These are phyloP conservation scores for Gigaspora rosea DNA, from an alignment of 192 early-diverging fungal genomes.

Conservation along the genomic window DNA sequence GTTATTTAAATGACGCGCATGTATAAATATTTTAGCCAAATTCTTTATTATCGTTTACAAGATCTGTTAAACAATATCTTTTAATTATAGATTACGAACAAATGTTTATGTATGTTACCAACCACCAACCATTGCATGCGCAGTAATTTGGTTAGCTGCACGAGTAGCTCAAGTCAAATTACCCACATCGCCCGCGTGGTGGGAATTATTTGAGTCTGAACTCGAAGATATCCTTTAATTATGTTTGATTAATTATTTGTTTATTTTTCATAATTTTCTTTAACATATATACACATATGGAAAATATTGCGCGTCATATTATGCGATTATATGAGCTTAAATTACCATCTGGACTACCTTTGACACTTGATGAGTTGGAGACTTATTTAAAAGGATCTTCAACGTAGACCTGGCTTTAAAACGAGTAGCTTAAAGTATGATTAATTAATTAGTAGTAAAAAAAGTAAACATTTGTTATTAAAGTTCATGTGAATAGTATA, in stretches of 20 bases:
- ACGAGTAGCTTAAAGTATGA: too few relatives aligned
- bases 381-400: constrained; percentile 26
- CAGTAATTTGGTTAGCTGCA: constrained; percentile 82
- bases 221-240: constrained; percentile 58
- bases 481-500: too few relatives aligned
- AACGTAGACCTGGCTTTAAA: too few relatives aligned
- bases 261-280: constrained; percentile 32
- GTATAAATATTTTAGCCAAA: background rate
- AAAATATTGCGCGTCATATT: constrained; percentile 62
- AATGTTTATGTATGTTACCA: constrained; percentile 75
- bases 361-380: constrained; percentile 59
- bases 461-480: too few relatives aligned
- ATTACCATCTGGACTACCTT: constrained; percentile 54
- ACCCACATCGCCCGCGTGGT: constrained; percentile 81
- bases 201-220: constrained; percentile 79
- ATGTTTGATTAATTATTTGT: background rate
- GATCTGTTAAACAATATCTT: background rate
- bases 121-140: constrained; percentile 82
- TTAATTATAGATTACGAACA: constrained; percentile 63
- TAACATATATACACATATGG: constrained; percentile 37
- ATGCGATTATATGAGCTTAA: constrained; percentile 57
- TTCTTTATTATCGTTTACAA: background rate
- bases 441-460: too few relatives aligned
- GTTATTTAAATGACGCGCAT: constrained; percentile 90
- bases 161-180: constrained; percentile 63